A percentile compares a stretch with the other conserved stretches of the same genome.
Evolutionary conservation across 257 asterid species (phyloP).

Genomic region (Capsicum chinense): DNA sequence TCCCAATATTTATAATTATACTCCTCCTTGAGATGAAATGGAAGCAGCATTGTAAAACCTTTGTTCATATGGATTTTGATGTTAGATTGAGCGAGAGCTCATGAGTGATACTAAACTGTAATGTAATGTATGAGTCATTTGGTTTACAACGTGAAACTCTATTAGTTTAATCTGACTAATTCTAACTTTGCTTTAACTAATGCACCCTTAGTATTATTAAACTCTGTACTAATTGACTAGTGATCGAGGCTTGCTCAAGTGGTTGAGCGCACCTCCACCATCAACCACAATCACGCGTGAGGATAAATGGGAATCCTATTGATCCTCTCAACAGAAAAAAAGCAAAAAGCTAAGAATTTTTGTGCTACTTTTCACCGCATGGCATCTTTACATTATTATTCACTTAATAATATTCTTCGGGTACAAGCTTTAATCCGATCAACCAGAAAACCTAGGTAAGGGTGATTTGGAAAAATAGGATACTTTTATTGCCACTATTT

Average conservation of each 20-base stretch:
- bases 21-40: no score
- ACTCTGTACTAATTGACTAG: neutral
- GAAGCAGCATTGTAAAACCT: neutral
- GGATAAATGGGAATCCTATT: no score
- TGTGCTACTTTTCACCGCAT: neutral
- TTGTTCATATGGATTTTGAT: conserved; percentile 1
- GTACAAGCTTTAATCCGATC: neutral
- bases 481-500: neutral
- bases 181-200: neutral
- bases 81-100: neutral
- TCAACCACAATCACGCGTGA: no score
- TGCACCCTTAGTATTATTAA: neutral
- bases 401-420: neutral
- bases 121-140: neutral
- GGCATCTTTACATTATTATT: neutral
- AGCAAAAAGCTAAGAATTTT: neutral
- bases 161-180: neutral
- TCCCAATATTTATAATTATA: neutral
- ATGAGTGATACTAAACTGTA: neutral
- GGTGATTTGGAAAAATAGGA: neutral
- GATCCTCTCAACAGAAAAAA: no score
- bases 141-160: neutral
- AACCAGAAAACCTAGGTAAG: neutral
- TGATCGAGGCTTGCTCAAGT: neutral
- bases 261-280: neutral